Evolutionary conservation across 23 red algal genomes (phyloP).

Genomic region (Pyropia haitanensis): DNA sequence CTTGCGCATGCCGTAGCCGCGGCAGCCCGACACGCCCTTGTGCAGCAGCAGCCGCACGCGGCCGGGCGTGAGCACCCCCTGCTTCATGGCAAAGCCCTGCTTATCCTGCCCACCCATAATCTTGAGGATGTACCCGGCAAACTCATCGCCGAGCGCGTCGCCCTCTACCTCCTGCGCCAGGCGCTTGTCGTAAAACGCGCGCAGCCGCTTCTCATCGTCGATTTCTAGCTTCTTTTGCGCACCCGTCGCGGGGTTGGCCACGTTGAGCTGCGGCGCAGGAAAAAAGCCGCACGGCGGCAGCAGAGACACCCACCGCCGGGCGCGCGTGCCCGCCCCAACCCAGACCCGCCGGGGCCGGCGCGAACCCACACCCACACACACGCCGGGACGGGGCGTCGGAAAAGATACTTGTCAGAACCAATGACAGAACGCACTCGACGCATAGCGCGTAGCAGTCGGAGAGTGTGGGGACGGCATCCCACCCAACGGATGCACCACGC

Average conservation of each 20-base stretch:
- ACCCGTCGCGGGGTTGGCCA: constrained; percentile 93
- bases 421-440: too few relatives aligned
- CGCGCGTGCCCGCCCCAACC: too few relatives aligned
- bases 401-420: too few relatives aligned
- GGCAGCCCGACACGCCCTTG: constrained; percentile 72
- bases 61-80: constrained; percentile 87
- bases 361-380: too few relatives aligned
- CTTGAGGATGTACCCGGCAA: constrained; percentile 84
- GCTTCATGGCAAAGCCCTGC: constrained; percentile 96
- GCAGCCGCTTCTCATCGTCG: constrained; percentile 90
- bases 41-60: constrained; percentile 89
- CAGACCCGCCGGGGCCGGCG: too few relatives aligned
- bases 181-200: constrained; percentile 86
- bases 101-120: constrained; percentile 99
- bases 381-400: too few relatives aligned
- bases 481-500: too few relatives aligned
- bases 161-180: constrained; percentile 87
- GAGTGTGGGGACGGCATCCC: too few relatives aligned
- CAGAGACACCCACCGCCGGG: too few relatives aligned
- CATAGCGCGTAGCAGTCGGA: too few relatives aligned
- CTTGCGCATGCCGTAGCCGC: constrained; percentile 91
- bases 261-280: constrained; percentile 51
- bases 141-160: constrained; percentile 86
- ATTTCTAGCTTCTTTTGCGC: constrained; percentile 91
- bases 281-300: too few relatives aligned